Conservation (phyloP, 257 asterid genomes). For the Rehmannia glutinosa region DNA sequence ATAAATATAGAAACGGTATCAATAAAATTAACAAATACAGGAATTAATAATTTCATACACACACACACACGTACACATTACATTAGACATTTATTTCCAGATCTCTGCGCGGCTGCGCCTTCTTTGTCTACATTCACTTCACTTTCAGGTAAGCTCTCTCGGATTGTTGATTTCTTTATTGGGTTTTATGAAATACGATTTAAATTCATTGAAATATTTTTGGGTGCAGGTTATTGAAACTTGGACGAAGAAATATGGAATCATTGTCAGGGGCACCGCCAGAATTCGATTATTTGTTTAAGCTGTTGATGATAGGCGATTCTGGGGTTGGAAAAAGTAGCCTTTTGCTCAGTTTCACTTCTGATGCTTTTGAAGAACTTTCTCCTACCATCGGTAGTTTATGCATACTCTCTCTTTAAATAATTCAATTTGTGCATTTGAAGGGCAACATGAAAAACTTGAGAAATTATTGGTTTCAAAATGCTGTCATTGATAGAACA, state of each 20-base stretch:
- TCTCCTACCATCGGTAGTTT: no score
- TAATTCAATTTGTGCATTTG: constrained; percentile 16
- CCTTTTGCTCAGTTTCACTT: no score
- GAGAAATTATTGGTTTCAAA: background rate
- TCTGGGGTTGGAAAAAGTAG: no score
- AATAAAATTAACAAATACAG: background rate
- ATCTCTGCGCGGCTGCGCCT: background rate
- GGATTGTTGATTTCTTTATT: background rate
- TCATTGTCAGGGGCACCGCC: constrained; percentile 37
- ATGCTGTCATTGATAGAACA: background rate
- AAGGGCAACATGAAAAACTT: background rate
- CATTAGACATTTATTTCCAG: background rate
- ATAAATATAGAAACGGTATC: no score
- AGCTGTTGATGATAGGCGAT: no score
- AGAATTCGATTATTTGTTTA: no score
- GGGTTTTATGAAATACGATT: background rate
- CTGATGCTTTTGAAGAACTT: no score
- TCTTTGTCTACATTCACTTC: background rate
- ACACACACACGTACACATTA: no score
- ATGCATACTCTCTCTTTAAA: constrained; percentile 6
- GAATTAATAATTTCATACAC: background rate
- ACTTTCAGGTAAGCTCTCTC: background rate
- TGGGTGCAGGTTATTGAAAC: background rate
- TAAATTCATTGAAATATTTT: background rate
- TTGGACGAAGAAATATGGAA: constrained; percentile 23